Evolutionary conservation across 106 monocot genomes (phyloP), one percentile per base, ranked within the genome.

Genomic region (Acorus calamus): DNA sequence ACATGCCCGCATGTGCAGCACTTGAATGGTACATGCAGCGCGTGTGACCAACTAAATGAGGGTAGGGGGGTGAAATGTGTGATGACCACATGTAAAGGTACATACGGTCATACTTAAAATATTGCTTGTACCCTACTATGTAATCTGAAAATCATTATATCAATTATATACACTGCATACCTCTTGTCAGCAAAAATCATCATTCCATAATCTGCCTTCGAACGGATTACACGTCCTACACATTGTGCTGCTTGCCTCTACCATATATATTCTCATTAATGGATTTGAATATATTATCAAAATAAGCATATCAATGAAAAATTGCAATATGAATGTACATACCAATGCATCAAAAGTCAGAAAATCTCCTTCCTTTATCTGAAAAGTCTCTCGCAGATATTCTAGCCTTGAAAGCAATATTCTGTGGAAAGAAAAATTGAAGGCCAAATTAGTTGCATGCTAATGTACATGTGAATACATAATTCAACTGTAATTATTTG

Each of bases 171-270:
- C 11, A 57, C 28, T 45, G 7, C 10, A 62, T 79, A 92, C 98
- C 98, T 98, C 66, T 98, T 98, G 71, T 98, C 98, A 63, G 98
- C 98, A 86, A 98, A 98, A 81, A 98, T 98, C 98, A 98, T 98
- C 98, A 98, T 92, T 53, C 98, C 98, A 83, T 98, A 98, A 72
- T 98, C 98, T 67, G 98, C 91, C 68, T 98, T 98, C 47, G 98
- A 98, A 44, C 98, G 88, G 76, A 98, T 98, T 11, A 98, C 98
- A 64, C 98, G 77, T 49, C 98, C 98, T 73, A 98, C 98, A 86
- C 98, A 98, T 72, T 98, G 98, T 43, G 98, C 98, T 62, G 98
- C 98, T 78, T 98, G 92, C 69, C 98, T 92, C 98, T 98, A 63
- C 50, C n/a, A 61, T 9, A 62, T n/a, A 56, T 10, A 14, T 43